Conservation (phyloP, 2,329 filamentous ascomycete genomes). For the Stemphylium vesicarium region DNA sequence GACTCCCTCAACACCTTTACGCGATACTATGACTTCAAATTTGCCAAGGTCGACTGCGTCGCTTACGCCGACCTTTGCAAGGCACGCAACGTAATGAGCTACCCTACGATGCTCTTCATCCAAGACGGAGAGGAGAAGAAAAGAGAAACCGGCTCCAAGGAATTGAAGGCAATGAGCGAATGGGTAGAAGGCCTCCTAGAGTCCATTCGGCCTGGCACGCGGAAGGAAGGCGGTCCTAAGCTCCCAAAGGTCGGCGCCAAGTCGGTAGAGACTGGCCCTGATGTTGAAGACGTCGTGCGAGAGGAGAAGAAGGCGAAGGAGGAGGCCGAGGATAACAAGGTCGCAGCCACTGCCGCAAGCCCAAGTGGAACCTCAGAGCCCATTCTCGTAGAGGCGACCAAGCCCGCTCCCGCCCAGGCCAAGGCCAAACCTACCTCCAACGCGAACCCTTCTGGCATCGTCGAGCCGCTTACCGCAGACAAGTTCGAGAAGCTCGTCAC, state of each 20-base stretch:
- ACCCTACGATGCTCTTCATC: constrained; percentile 79
- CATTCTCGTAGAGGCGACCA: constrained; percentile 37
- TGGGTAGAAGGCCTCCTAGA: constrained; percentile 81
- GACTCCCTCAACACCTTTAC: constrained; percentile 71
- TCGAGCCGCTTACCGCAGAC: constrained; percentile 78
- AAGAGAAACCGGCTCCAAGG: constrained; percentile 69
- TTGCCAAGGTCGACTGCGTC: constrained; percentile 84
- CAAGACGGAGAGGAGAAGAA: constrained; percentile 75
- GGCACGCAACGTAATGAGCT: constrained; percentile 70
- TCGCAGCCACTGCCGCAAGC: constrained; percentile 1
- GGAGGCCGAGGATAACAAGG: constrained; percentile 13
- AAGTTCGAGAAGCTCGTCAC: constrained; percentile 87
- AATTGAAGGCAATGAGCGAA: constrained; percentile 68
- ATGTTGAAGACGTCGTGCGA: constrained; percentile 45
- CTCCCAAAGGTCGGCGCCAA: constrained; percentile 74
- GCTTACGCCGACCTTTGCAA: constrained; percentile 79
- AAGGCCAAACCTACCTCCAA: constrained; percentile 35
- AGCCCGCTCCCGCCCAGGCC: constrained; percentile 29
- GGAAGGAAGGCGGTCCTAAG: constrained; percentile 69
- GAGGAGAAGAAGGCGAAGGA: constrained; percentile 39
- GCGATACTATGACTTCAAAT: constrained; percentile 86
- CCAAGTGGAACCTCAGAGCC: constrained; percentile 11
- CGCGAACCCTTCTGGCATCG: constrained; percentile 76
- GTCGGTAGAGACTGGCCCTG: constrained; percentile 52
- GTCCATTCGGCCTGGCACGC: constrained; percentile 77